Evolutionary conservation across 2,329 filamentous ascomycete genomes (phyloP).

Genomic region (Xylaria sp.): DNA sequence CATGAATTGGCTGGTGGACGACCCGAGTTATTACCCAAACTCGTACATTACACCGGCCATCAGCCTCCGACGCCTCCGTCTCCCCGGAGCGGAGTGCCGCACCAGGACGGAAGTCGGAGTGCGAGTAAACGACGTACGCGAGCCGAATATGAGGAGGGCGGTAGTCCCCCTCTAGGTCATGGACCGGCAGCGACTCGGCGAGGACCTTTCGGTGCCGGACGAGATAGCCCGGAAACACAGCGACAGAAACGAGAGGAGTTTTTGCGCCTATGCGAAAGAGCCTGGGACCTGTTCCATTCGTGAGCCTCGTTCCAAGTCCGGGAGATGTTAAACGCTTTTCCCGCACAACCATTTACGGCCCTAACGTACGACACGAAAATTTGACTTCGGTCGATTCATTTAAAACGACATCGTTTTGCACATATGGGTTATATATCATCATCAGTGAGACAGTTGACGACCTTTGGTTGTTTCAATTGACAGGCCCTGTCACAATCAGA

Average conservation of each 20-base stretch:
- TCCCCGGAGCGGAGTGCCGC: conserved; percentile 65
- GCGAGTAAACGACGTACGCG: conserved; percentile 78
- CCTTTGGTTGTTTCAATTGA: conserved; percentile 11
- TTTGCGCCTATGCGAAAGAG: conserved; percentile 82
- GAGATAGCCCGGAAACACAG: conserved; percentile 85
- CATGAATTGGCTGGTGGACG: conserved; percentile 90
- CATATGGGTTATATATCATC: conserved; percentile 1
- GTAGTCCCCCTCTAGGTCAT: conserved; percentile 80
- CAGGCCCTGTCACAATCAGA: conserved; percentile 8
- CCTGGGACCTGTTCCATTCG: conserved; percentile 98
- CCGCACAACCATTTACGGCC: conserved; percentile 44
- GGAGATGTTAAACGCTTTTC: conserved; percentile 40
- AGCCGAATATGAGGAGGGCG: conserved; percentile 93
- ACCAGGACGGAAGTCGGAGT: conserved; percentile 64
- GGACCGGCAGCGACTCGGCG: conserved; percentile 70
- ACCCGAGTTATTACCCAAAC: conserved; percentile 88
- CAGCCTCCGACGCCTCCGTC: conserved; percentile 93
- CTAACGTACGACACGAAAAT: conserved; percentile 36
- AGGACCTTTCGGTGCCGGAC: conserved; percentile 81
- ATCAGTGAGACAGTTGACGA: neutral
- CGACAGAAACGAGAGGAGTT: conserved; percentile 94
- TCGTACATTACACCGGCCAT: conserved; percentile 94
- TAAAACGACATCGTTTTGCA: conserved; percentile 11
- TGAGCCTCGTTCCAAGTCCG: conserved; percentile 55
- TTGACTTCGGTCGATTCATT: conserved; percentile 16